phyloP scores from a whole-genome alignment of 2,329 filamentous ascomycete species.

The Geosmithia flava region DNA sequence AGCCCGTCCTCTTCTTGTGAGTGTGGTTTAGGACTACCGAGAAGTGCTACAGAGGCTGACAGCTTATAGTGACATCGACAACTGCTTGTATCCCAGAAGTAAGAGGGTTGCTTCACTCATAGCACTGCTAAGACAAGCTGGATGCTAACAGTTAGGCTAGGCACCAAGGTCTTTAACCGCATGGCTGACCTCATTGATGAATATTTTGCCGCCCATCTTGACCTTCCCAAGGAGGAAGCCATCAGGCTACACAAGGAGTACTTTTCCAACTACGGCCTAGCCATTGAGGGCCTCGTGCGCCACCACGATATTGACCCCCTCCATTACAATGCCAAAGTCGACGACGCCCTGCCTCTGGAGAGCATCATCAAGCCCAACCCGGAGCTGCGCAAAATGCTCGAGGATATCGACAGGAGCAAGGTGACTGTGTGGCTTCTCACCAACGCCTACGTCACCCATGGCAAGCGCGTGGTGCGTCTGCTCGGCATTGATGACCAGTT shows the following conservation, averaged over 20 bases:
- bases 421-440: conserved; percentile 91
- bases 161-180: conserved; percentile 69
- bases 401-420: conserved; percentile 72
- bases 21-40: conserved; percentile 2
- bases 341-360: conserved; percentile 86
- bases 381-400: conserved; percentile 60
- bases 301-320: conserved; percentile 93
- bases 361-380: conserved; percentile 69
- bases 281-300: conserved; percentile 85
- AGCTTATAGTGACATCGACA: conserved; percentile 78
- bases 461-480: conserved; percentile 65
- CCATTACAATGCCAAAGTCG: conserved; percentile 88
- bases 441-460: conserved; percentile 89
- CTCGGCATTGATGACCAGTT: conserved; percentile 80
- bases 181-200: conserved; percentile 74
- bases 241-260: conserved; percentile 78
- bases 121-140: not conserved
- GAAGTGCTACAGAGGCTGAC: not conserved
- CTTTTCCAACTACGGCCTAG: conserved; percentile 93
- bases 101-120: conserved; percentile 15
- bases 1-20: conserved; percentile 32
- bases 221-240: conserved; percentile 66
- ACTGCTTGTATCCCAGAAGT: conserved; percentile 91
- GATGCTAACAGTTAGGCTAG: conserved; percentile 23
- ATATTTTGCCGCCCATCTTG: conserved; percentile 56